A percentile compares a stretch with the other conserved stretches of the same genome.
Conservation (phyloP, 768 basidiomycete genomes). For the Trichaptum fuscoviolaceum region DNA sequence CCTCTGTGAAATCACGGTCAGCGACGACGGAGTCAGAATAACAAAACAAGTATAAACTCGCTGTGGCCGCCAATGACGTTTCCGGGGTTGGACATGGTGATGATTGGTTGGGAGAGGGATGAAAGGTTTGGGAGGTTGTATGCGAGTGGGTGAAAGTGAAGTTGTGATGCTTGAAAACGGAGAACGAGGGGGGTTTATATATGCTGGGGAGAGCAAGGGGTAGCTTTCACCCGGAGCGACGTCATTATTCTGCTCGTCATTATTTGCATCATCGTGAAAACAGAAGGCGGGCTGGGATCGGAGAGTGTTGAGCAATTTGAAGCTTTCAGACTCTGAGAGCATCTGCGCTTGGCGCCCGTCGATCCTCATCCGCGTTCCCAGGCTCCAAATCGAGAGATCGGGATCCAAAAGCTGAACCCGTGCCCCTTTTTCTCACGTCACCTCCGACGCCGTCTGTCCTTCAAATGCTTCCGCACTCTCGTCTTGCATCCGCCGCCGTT, state of each 20-base stretch:
- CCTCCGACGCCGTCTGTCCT: too few species aligned
- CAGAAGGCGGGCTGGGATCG: not conserved
- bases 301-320: not conserved
- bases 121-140: not conserved
- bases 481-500: not conserved
- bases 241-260: not conserved
- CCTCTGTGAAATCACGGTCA: conserved; percentile 7
- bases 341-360: not conserved
- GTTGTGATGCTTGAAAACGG: not conserved
- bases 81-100: not conserved
- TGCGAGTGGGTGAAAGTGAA: not conserved
- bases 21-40: not conserved
- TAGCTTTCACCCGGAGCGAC: not conserved
- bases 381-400: not conserved
- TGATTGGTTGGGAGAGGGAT: not conserved
- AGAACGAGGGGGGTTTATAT: not conserved
- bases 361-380: too few species aligned
- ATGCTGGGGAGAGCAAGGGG: not conserved
- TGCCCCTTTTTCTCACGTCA: not conserved
- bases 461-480: not conserved
- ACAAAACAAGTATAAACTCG: not conserved
- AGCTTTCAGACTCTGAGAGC: too few species aligned
- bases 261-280: not conserved
- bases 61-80: not conserved
- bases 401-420: not conserved